Percentiles rank a stretch among this genome's conserved stretches.
Evolutionary conservation across 768 basidiomycete species (phyloP).

Genomic region (Leccinum incarnatum): DNA sequence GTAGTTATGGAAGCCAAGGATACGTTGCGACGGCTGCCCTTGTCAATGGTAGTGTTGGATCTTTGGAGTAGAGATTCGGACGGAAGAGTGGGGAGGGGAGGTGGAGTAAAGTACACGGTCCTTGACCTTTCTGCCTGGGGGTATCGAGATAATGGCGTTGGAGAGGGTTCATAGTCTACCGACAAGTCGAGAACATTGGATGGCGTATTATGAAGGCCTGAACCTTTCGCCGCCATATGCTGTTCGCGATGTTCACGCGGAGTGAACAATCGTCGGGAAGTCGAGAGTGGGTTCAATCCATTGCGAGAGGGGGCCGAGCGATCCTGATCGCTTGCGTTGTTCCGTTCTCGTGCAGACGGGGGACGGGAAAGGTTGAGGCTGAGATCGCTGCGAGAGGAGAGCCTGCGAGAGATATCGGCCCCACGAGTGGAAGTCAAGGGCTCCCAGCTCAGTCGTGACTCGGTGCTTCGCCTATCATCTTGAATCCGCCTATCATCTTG

Average conservation of each 20-base stretch:
- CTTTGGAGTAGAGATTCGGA: constrained; percentile 48
- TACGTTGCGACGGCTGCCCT: constrained; percentile 37
- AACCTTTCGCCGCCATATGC: constrained; percentile 16
- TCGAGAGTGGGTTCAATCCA: constrained; percentile 23
- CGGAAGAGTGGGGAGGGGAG: constrained; percentile 56
- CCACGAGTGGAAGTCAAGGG: constrained; percentile 20
- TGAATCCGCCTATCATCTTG: constrained; percentile 40
- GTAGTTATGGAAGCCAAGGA: constrained; percentile 47
- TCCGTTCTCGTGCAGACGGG: constrained; percentile 26
- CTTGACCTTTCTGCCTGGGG: constrained; percentile 40
- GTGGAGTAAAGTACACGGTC: constrained; percentile 51
- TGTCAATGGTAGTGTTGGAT: constrained; percentile 24
- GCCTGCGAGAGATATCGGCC: constrained; percentile 27
- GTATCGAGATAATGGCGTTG: constrained; percentile 41
- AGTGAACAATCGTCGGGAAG: constrained; percentile 53
- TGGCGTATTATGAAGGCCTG: constrained; percentile 19
- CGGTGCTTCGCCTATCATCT: constrained; percentile 57
- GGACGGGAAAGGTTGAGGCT: constrained; percentile 20
- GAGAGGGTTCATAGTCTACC: constrained; percentile 43
- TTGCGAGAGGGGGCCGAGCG: constrained; percentile 25
- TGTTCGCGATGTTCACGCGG: constrained; percentile 57
- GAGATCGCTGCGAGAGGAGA: constrained; percentile 26
- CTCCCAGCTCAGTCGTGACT: constrained; percentile 47
- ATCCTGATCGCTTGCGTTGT: constrained; percentile 26
- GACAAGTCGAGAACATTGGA: constrained; percentile 31